Base-by-base conservation (phyloP, 768 basidiomycete genomes). In the Suillus paluster region DNA sequence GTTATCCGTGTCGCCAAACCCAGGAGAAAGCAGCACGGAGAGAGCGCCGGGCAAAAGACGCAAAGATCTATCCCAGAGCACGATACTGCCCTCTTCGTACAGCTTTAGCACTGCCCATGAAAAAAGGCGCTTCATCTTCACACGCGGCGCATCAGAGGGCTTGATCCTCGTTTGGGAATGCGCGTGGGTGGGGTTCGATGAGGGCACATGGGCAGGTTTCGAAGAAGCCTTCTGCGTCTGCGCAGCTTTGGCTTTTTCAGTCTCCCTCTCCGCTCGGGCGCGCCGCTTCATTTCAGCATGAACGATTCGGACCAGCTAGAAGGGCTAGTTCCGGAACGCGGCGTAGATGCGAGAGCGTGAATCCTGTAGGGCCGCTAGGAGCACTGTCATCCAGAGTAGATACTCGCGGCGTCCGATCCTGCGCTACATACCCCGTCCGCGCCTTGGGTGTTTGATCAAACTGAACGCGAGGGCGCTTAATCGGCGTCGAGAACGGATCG, bases 291-390 rank as follows among this genome's bases (percentile, higher is more conserved):
- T 75, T 57, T 90, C 90, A 2, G 86, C 85, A 46, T 83, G 78
- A 12, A 89, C 87, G 2, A 93, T 86, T 11, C 87, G 80, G 25
- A n/a, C 79, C 76, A 5, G 91, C 90, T 59, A 94, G 79, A 14
- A 84, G 77, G 0, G 83, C 78, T 4, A 94, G 79, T 66, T 91
- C 91, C 10, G 91, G 90, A 0, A 93, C 88, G 50, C 91, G 88
- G 8, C 90, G 85, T 2, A 94, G 80, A 67, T 92, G 87, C 0
- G 91, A 91, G 8, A 92, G 73, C 0, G 90, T 88, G 70, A 89
- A 91, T 1, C 90, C 89, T 39, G 74, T 71, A 1, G 42, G 1
- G 55, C 39, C 15, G 30, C n/a, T 12, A 46, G 33, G 39, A 27
- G 14, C 12, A 17, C 21, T 25, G 6, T 56, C 57, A 30, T 21